Base-by-base conservation (phyloP, 2,329 filamentous ascomycete species). In the Ophiosphaerella korrae region DNA sequence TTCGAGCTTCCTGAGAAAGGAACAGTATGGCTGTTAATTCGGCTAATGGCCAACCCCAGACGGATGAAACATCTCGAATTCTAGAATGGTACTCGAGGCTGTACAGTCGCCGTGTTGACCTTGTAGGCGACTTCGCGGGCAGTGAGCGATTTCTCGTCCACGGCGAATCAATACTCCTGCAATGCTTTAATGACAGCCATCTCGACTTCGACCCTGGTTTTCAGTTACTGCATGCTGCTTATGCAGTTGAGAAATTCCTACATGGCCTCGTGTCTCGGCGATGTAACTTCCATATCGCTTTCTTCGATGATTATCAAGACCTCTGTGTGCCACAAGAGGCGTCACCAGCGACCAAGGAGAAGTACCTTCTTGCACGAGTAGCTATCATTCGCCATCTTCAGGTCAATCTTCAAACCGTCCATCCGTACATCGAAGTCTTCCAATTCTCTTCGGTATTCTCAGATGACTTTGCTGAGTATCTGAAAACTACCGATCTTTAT, bases 91-190 rank as follows among this genome's bases (percentile, higher is more conserved):
- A 74, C 52, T 63, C 67, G 7, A 68, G 60, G 45, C 60, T 74
- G 36, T 68, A 63, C 62, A 71, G 67, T 52, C 69, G 72, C 35
- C 68, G 71, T 32, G 68, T 74, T 45, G 71, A 74, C 52, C 80
- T 92, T 2, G 83, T 91, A 3, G 87, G 88, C 35, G 89, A 92
- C 66, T 92, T 89, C 71, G 87, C 87, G 3, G 88, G 89, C 18
- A 84, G 84, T 52, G 88, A 90, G 65, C 78, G 87, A 9, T 92
- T 91, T 66, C 75, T 88, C 18, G 81, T 92, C 26, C 87, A 92
- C 57, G 88, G 88, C 26, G 88, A 92, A 62, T 87, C 87, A 0
- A 71, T 92, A n/a, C 75, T 92, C 9, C 75, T 84, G 6, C 75
- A 88, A 50, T 87, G 82, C 61, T 82, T 91, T 41, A 74, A 76